Base-by-base conservation (phyloP, 1,284 basidiomycete species). In the Anthracocystis walkeri region DNA sequence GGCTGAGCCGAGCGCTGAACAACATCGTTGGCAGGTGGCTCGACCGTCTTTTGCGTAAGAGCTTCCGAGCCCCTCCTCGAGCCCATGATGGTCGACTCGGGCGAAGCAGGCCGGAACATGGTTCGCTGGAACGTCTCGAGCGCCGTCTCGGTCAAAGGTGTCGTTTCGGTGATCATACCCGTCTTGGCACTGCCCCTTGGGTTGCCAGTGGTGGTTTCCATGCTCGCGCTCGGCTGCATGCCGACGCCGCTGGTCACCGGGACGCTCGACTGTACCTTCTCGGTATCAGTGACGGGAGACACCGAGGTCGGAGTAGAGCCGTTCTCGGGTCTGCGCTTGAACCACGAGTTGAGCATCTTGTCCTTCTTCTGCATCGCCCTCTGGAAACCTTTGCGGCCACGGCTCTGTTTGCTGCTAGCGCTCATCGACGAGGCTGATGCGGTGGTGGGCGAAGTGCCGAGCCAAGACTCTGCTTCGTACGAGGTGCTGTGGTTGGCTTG, bases 281-380 rank as follows among this genome's bases (percentile, higher is more conserved):
- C 50, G 18, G 35, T 18, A 2, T 60, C 58, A 11, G 35, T 33
- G 5, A 20, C 42, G 12, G 57, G 54, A 46, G 50, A 65, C 7
- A 33, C 41, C 3, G 59, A 60, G 29, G 59, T 25, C 33, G 42
- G 29, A 3, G 49, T 38, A 6, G 46, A 29, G n/a, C 35, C 44
- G 55, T 52, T 54, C 21, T 63, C 62, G 4, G 68, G 66, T 38
- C 56, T 66, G 27, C 65, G 77, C 42, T 72, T 69, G 60, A 80
- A 79, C 78, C 77, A 80, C 11, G 65, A 73, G 54, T 46, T 67
- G 50, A 80, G 55, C 63, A 68, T 63, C 65, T 75, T 75, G 58
- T 78, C 76, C 61, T 73, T 78, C 58, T 68, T 78, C 58, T 65
- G 62, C 29, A 74, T 50, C 20, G 67, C 70, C 21, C 54, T 55